Evolutionary conservation across 2,329 filamentous ascomycete species (phyloP), one percentile per base, ranked within the genome.

Genomic region (Venturia oleaginea): DNA sequence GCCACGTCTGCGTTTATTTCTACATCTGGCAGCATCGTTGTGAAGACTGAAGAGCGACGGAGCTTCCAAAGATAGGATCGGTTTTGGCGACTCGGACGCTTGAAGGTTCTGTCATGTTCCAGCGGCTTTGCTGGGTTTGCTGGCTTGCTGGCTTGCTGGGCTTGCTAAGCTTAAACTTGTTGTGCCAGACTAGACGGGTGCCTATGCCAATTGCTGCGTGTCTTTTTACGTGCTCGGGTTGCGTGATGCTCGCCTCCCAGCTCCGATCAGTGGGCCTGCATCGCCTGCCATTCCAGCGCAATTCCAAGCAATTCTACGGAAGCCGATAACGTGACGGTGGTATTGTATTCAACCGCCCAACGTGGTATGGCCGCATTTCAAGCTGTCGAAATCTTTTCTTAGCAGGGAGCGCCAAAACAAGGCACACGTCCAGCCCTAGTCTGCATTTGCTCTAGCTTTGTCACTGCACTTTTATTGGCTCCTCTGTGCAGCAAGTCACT

Each of bases 201-300:
- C 34, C 2, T 10, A 13, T 46, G 42, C 15, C 4, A 55, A 15
- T 27, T 48, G 51, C 30, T 57, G 51, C 51, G 51, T 57, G 51
- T 57, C 51, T 30, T 57, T n/a, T 57, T 57, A 57, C 51, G 51
- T 57, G 51, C 51, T 34, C 30, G n/a, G 8, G n/a, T 54, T 54
- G 48, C 48, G 48, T 54, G 48, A 54, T 32, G 24, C 48, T 54
- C 48, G 24, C 48, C 42, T 43, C 42, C 42, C 42, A 7, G 19
- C 40, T 7, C 13, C 40, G 40, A 42, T 42, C 40, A 48, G 43
- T 48, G 43, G 43, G 46, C 22, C 46, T 46, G 43, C 40, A 10
- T 11, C 3, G 7, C 6, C 43, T 22, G 19, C 6, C 24, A 32
- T 15, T 32, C 24, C 24, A 54, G 15, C 24, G 11, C 11, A 19